phyloP scores from a whole-genome alignment of 1,284 basidiomycete species.

The Leccinum griseonigrum region DNA sequence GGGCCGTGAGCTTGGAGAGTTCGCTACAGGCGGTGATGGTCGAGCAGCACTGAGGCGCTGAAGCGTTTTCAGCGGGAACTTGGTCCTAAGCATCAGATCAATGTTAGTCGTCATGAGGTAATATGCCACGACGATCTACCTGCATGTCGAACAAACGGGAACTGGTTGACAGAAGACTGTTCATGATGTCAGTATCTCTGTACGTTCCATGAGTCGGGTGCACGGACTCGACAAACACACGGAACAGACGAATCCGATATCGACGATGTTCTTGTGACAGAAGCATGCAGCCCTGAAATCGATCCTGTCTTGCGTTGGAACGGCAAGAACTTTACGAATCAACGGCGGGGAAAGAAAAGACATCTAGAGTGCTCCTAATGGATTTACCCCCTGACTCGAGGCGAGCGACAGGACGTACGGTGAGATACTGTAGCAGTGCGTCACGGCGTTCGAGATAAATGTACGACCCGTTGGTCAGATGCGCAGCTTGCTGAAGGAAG shows the following conservation, averaged over 20 bases:
- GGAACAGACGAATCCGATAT: constrained; percentile 97
- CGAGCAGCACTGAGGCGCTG: constrained; percentile 71
- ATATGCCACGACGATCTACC: constrained; percentile 45
- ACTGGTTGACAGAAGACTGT: constrained; percentile 89
- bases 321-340: constrained; percentile 75
- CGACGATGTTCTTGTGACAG: constrained; percentile 96
- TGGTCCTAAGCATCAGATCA: constrained; percentile 56
- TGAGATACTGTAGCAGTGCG: constrained; percentile 84
- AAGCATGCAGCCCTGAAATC: constrained; percentile 99
- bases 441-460: constrained; percentile 80
- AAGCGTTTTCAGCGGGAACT: constrained; percentile 88
- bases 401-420: constrained; percentile 47
- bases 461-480: constrained; percentile 94
- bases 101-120: neutral
- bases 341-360: constrained; percentile 85
- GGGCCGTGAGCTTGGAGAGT: constrained; percentile 22
- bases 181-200: constrained; percentile 9
- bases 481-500: constrained; percentile 96
- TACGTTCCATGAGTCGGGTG: neutral
- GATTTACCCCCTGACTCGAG: neutral
- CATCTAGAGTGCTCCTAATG: constrained; percentile 59
- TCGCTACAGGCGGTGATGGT: constrained; percentile 31
- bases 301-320: constrained; percentile 91
- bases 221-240: constrained; percentile 90
- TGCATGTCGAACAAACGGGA: constrained; percentile 92